Percentiles rank a stretch among this genome's conserved stretches.
Conservation (phyloP, 139 green algal genomes). For the Tetradesmus obliquus region DNA sequence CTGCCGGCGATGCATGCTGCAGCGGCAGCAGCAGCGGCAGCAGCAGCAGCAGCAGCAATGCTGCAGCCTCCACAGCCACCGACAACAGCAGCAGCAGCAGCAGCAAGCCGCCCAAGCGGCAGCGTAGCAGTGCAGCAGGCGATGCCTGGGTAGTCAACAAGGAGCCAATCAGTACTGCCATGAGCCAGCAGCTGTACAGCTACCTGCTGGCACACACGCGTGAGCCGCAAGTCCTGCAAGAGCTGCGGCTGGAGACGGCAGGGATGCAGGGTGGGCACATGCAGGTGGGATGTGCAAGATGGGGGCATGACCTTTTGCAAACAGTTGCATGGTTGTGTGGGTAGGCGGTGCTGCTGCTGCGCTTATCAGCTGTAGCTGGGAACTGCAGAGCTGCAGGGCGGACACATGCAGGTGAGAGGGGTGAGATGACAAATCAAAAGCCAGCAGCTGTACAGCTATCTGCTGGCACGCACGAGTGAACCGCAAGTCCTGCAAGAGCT, state of each 20-base stretch:
- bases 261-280: conserved; percentile 69
- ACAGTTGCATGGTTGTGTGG: not conserved
- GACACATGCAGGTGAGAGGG: not conserved
- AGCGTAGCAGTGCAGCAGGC: not conserved
- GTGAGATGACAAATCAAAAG: not conserved
- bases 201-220: conserved; percentile 82
- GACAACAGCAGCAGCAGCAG: not conserved
- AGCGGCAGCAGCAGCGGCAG: not conserved
- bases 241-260: conserved; percentile 73
- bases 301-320: not conserved
- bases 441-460: conserved; percentile 70
- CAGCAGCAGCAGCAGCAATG: not conserved
- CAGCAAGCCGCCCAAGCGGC: not conserved
- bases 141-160: conserved; percentile 50
- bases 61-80: not conserved
- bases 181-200: conserved; percentile 65
- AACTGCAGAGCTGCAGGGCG: too few species aligned
- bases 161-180: conserved; percentile 49
- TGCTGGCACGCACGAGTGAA: conserved; percentile 80
- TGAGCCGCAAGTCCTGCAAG: conserved; percentile 68
- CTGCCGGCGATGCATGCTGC: not conserved
- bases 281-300: conserved; percentile 55
- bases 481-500: conserved; percentile 65
- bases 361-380: too few species aligned
- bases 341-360: too few species aligned